Conservation (phyloP, 495 filamentous ascomycete genomes). For the Pyrenula aspistea region DNA sequence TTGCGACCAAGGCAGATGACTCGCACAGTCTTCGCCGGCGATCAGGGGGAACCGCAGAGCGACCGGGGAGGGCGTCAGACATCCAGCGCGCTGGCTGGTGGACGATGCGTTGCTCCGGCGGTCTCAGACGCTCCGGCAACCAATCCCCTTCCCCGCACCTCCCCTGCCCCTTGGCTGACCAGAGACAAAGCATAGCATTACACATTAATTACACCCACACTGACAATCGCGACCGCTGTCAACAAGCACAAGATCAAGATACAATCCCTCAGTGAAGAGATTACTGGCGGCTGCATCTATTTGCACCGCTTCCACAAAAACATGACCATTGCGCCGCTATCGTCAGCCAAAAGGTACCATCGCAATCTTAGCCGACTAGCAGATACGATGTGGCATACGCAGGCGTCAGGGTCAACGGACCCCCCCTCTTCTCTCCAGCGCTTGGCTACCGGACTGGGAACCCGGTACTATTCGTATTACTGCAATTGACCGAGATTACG, state of each 20-base stretch:
- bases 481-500: no score
- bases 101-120: neutral
- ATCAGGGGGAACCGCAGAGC: neutral
- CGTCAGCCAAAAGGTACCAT: neutral
- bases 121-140: neutral
- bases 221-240: no score
- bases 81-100: neutral
- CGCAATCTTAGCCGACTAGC: neutral
- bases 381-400: neutral
- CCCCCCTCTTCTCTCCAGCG: no score
- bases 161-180: neutral
- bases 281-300: no score
- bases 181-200: no score
- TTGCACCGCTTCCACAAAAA: no score
- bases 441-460: neutral
- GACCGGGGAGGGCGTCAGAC: neutral
- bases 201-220: no score
- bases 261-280: no score
- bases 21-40: no score
- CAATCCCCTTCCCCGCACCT: neutral
- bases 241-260: no score
- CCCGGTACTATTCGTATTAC: neutral
- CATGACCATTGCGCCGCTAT: neutral
- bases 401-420: neutral
- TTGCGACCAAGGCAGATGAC: neutral